These are phyloP conservation scores for Thinopyrum elongatum DNA, from an alignment of 176 grass and related monocot species.

Conservation along the genomic window DNA sequence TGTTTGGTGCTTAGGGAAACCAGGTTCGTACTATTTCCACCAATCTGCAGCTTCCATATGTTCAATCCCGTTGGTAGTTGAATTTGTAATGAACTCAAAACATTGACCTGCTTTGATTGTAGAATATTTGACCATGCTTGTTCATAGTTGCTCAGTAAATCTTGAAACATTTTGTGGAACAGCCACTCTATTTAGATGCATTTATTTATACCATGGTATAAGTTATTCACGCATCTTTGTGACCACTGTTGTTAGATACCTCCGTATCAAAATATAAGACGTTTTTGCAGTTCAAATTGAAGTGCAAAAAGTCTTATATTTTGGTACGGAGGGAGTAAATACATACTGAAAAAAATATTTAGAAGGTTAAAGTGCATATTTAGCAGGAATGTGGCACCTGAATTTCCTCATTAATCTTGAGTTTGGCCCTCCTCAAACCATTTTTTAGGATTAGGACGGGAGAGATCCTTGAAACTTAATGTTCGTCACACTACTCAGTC, in stretches of 20 bases:
- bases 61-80: conserved; percentile 8
- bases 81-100: conserved; percentile 8
- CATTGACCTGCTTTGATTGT: not conserved
- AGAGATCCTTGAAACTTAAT: not conserved
- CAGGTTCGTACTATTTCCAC: conserved; percentile 23
- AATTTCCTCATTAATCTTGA: not conserved
- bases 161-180: not conserved
- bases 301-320: no score
- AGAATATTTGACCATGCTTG: conserved; percentile 12
- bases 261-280: no score
- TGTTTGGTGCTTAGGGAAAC: conserved; percentile 1
- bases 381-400: not conserved
- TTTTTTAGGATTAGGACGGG: not conserved
- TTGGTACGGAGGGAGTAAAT: not conserved
- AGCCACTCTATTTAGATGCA: not conserved
- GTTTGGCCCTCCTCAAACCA: not conserved
- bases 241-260: not conserved
- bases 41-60: conserved; percentile 19
- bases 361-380: not conserved
- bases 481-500: not conserved
- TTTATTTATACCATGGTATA: not conserved
- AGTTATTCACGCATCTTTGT: not conserved
- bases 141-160: conserved; percentile 12
- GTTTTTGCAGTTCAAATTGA: no score
- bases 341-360: not conserved